Conservation (phyloP, 768 basidiomycete genomes). For the Paxillus ammoniavirescens region DNA sequence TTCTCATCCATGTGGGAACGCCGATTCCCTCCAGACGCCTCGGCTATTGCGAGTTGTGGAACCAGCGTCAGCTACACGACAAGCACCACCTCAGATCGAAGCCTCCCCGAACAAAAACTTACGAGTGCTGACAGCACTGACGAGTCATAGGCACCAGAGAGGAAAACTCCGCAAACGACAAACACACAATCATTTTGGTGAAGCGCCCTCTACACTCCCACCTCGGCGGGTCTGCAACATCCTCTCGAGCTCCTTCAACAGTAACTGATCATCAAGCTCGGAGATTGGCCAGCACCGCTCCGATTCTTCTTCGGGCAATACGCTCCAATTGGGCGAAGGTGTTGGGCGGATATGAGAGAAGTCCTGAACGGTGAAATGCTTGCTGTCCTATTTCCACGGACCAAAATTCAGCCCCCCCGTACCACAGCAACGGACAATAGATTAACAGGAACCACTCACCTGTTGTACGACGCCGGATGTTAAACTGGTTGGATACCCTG, state of each 20-base stretch:
- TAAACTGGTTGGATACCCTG: conserved; percentile 51
- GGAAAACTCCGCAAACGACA: background rate
- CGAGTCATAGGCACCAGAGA: background rate
- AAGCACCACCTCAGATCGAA: background rate
- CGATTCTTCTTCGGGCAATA: conserved; percentile 11
- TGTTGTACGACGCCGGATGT: background rate
- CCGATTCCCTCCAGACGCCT: background rate
- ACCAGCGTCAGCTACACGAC: background rate
- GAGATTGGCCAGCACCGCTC: conserved; percentile 23
- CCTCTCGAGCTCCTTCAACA: conserved; percentile 17
- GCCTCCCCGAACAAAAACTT: background rate
- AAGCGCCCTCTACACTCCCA: background rate
- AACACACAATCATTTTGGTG: background rate
- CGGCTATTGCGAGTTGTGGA: background rate
- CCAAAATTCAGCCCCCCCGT: background rate
- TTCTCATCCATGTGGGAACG: background rate
- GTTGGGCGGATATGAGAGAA: conserved; percentile 80
- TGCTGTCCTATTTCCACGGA: conserved; percentile 26
- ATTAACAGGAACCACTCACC: conserved; percentile 12
- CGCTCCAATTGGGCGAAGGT: conserved; percentile 75
- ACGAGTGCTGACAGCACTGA: background rate
- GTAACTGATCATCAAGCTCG: conserved; percentile 12
- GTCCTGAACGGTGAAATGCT: conserved; percentile 63
- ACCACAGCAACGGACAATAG: background rate
- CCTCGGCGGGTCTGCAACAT: conserved; percentile 12